phyloP scores from a whole-genome alignment of 2,329 filamentous ascomycete genomes.

The Rhynchosporium agropyri region DNA sequence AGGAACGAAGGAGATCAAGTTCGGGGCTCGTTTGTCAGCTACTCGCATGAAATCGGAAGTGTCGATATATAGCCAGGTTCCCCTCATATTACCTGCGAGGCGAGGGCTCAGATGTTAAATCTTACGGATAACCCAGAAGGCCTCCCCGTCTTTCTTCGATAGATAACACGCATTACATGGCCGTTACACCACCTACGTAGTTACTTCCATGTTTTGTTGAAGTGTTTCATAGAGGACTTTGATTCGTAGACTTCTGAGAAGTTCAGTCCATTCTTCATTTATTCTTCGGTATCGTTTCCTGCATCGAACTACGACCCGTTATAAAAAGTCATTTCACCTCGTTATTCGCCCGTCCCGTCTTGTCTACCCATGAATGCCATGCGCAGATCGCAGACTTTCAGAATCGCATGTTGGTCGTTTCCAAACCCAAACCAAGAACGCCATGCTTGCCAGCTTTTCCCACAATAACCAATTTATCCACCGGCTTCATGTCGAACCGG shows the following conservation, averaged over 20 bases:
- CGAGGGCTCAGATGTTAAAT: too few relatives aligned
- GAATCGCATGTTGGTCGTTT: conserved; percentile 3
- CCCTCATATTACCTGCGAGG: too few relatives aligned
- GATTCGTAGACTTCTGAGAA: neutral
- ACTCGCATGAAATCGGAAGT: conserved; percentile 13
- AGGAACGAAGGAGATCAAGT: too few relatives aligned
- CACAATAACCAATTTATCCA: neutral
- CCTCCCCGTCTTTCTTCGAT: neutral
- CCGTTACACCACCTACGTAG: neutral
- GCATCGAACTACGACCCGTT: neutral
- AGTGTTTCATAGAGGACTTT: neutral
- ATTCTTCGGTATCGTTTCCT: neutral
- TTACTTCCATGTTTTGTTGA: neutral
- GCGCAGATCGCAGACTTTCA: neutral
- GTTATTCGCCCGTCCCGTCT: neutral
- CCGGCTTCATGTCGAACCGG: neutral
- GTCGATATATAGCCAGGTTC: neutral
- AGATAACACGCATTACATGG: neutral
- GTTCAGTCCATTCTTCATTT: neutral
- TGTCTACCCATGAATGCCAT: conserved; percentile 1
- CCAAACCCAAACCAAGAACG: conserved; percentile 11
- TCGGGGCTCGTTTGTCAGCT: neutral
- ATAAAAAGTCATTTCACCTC: conserved; percentile 1
- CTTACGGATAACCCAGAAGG: too few relatives aligned
- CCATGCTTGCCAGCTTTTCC: conserved; percentile 16